These are phyloP conservation scores for Chalaropsis ovoidea DNA, from an alignment of 2,329 filamentous ascomycete species.

Conservation along the genomic window DNA sequence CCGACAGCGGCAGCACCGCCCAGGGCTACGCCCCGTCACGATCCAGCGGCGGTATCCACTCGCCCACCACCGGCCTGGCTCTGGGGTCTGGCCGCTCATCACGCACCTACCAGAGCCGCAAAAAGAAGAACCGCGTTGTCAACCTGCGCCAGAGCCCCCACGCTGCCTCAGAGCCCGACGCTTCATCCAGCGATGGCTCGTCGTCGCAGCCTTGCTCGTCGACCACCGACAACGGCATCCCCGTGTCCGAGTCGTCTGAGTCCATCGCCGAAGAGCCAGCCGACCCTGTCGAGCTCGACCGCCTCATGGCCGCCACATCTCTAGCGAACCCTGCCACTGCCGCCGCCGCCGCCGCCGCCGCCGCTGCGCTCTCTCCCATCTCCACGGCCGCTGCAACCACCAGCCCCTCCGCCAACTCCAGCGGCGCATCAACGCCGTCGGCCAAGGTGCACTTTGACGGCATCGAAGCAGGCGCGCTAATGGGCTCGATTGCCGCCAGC, in stretches of 20 bases:
- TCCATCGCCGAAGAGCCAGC: conserved; percentile 52
- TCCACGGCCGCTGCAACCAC: neutral
- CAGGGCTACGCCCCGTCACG: conserved; percentile 47
- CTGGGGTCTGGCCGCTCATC: conserved; percentile 50
- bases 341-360: neutral
- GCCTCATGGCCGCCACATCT: conserved; percentile 13
- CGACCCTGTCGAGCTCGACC: conserved; percentile 34
- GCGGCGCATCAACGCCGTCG: conserved; percentile 4
- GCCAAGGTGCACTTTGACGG: conserved; percentile 22
- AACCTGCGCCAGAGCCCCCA: conserved; percentile 55
- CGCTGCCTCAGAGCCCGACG: conserved; percentile 34
- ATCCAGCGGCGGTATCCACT: conserved; percentile 35
- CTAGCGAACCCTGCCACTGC: neutral
- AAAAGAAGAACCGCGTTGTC: conserved; percentile 75
- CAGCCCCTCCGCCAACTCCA: neutral
- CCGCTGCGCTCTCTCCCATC: neutral
- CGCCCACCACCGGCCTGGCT: conserved; percentile 43
- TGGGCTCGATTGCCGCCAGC: too few species aligned
- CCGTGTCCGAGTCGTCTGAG: conserved; percentile 50
- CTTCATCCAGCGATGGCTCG: conserved; percentile 36
- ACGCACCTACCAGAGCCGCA: conserved; percentile 54
- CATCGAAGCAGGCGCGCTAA: neutral
- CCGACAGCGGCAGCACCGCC: conserved; percentile 55
- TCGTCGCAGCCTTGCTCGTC: conserved; percentile 34
- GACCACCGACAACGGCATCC: conserved; percentile 36